These are phyloP conservation scores for Zygoascus flipseniorum DNA, from an alignment of 805 yeast genomes.

Conservation along the genomic window DNA sequence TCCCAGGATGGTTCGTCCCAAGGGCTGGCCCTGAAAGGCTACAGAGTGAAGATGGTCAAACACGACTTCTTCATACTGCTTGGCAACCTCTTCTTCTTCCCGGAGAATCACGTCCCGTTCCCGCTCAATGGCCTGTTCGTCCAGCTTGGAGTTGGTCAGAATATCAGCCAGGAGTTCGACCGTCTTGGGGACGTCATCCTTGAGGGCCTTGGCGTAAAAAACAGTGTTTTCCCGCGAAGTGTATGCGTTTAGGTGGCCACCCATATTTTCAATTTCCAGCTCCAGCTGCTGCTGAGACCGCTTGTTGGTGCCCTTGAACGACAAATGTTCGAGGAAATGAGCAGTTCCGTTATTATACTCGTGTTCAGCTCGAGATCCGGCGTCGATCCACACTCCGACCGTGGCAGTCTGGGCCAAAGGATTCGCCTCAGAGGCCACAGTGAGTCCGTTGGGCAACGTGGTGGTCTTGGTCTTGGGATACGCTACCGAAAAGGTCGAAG, in stretches of 20 bases:
- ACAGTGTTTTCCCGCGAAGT: conserved; percentile 97
- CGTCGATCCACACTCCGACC: conserved; percentile 97
- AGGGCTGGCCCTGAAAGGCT: conserved; percentile 80
- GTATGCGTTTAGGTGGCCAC: conserved; percentile 97
- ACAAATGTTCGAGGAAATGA: conserved; percentile 91
- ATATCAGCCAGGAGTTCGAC: conserved; percentile 87
- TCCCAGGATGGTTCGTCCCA: conserved; percentile 94
- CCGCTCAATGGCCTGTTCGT: conserved; percentile 78
- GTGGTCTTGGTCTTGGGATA: conserved; percentile 54
- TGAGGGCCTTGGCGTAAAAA: conserved; percentile 83
- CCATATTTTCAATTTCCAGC: conserved; percentile 89
- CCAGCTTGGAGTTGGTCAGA: conserved; percentile 76
- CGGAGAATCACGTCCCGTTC: conserved; percentile 95
- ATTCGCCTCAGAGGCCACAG: conserved; percentile 83
- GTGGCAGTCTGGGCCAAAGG: conserved; percentile 93
- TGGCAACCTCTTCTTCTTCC: conserved; percentile 96
- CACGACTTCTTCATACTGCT: conserved; percentile 96
- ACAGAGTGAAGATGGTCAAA: conserved; percentile 94
- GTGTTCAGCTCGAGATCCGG: conserved; percentile 95
- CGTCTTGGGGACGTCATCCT: conserved; percentile 71
- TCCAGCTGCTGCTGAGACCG: conserved; percentile 80
- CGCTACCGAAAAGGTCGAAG: conserved; percentile 9
- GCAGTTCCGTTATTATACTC: conserved; percentile 87
- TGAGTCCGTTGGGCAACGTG: conserved; percentile 78
- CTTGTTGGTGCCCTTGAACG: conserved; percentile 85